Percentiles rank a stretch among this genome's conserved stretches.
phyloP scores from a whole-genome alignment of 495 filamentous ascomycete genomes.

The Penicillium canescens region DNA sequence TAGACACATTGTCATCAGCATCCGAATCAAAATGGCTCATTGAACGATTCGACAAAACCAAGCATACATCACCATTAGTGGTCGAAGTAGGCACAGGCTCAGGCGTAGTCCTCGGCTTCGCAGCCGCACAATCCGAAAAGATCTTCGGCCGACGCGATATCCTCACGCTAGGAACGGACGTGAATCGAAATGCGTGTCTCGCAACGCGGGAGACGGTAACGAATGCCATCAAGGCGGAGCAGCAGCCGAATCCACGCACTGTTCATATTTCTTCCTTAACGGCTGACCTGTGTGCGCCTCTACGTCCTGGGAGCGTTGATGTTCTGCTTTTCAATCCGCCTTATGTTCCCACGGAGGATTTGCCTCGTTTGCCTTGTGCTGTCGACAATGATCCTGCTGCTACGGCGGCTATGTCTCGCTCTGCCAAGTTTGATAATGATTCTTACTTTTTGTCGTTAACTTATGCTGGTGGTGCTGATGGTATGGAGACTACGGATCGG shows the following conservation, averaged over 20 bases:
- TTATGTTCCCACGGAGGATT: conserved; percentile 82
- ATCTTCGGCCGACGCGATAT: conserved; percentile 75
- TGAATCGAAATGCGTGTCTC: conserved; percentile 77
- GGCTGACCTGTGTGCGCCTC: conserved; percentile 61
- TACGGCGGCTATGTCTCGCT: conserved; percentile 21
- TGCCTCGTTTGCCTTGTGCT: conserved; percentile 53
- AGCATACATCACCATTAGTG: conserved; percentile 53
- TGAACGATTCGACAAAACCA: conserved; percentile 44
- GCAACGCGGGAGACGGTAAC: conserved; percentile 64
- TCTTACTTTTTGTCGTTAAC: conserved; percentile 81
- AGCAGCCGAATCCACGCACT: conserved; percentile 17
- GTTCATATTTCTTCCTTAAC: conserved; percentile 61
- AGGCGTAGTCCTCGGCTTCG: conserved; percentile 85
- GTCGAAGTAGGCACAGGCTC: conserved; percentile 91
- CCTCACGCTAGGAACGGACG: conserved; percentile 73
- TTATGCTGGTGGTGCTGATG: conserved; percentile 84
- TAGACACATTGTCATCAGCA: conserved; percentile 82
- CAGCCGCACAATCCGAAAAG: conserved; percentile 66
- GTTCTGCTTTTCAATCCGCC: conserved; percentile 95
- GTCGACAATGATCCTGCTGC: conserved; percentile 21
- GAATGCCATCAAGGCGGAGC: conserved; percentile 47
- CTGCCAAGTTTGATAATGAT: conserved; percentile 61
- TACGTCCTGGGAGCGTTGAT: conserved; percentile 64
- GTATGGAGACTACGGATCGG: conserved; percentile 88
- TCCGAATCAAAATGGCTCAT: conserved; percentile 72